phyloP scores from a whole-genome alignment of 2,329 filamentous ascomycete genomes.

The Fonsecaea multimorphosa region DNA sequence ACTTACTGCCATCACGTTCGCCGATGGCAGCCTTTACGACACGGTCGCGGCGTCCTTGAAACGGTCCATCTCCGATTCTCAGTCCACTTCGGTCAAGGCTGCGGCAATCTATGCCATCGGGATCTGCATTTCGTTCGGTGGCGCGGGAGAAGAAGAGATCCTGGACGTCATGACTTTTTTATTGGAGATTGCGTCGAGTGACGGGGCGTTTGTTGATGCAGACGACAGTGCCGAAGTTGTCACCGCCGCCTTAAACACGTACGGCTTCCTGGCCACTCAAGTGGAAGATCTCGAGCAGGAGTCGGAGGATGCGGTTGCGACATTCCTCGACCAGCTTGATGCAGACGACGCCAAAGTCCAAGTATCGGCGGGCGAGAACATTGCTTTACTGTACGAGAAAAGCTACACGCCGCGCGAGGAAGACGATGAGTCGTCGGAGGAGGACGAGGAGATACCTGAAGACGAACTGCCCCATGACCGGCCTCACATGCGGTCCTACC shows the following conservation, averaged over 20 bases:
- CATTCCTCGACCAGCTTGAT: constrained; percentile 84
- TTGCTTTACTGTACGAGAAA: constrained; percentile 82
- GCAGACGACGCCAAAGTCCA: constrained; percentile 75
- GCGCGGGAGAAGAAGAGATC: constrained; percentile 70
- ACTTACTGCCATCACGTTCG: constrained; percentile 71
- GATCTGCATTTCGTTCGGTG: constrained; percentile 76
- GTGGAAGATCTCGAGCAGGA: constrained; percentile 75
- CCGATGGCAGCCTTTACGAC: constrained; percentile 71
- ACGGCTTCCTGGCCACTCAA: constrained; percentile 79
- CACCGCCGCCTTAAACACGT: constrained; percentile 74
- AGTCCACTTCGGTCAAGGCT: constrained; percentile 68
- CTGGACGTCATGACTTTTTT: constrained; percentile 76
- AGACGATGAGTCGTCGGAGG: constrained; percentile 56
- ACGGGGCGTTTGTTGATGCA: constrained; percentile 75
- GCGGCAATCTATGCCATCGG: constrained; percentile 76
- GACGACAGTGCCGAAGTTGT: constrained; percentile 74
- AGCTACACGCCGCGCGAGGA: constrained; percentile 65
- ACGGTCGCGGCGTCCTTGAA: constrained; percentile 65
- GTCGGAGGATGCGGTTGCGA: constrained; percentile 75
- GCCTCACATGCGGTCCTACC: constrained; percentile 39
- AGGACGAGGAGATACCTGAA: constrained; percentile 55
- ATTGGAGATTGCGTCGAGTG: constrained; percentile 77
- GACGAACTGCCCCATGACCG: constrained; percentile 52
- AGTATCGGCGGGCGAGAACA: constrained; percentile 77
- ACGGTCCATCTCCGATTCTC: constrained; percentile 69